Evolutionary conservation across 2,329 filamentous ascomycete genomes (phyloP), one percentile per base, ranked within the genome.

Genomic region (Talaromyces sp.): DNA sequence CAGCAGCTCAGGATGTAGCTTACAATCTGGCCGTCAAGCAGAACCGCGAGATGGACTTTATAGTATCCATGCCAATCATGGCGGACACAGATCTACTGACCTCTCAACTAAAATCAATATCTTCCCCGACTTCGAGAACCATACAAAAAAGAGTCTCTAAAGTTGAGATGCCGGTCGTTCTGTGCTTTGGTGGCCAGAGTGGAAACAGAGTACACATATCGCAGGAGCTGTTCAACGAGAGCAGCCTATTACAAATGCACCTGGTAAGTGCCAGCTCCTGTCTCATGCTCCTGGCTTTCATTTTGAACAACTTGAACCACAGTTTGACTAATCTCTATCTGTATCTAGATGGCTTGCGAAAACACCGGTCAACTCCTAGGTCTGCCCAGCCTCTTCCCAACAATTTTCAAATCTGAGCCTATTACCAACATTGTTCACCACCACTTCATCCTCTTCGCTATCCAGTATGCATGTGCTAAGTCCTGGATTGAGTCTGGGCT

Each of bases 161-260:
- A 37, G 24, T 16, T 27, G 14, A 57, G n/a, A 60, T 63, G 19
- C 68, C 71, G 3, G 69, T 80, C 2, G 68, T 82, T 1, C 69
- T 82, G 0, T 72, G 69, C 43, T 79, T 82, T 60, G 78, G 77
- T 3, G 80, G 80, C 1, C 80, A 82, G 54, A 71, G 66, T 2
- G 69, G 70, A 5, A 69, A 61, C 0, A 72, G 68, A n/a, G 50
- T 41, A 2, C n/a, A 22, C 13, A 11, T 63, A 7, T 7, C 22
- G 6, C 11, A 54, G 37, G n/a, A 19, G 1, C n/a, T 63, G 10
- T 57, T 22, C 22, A 33, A 37, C 19, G 8, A 19, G 13, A 33
- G 24, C 13, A 60, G 5, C 2, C 7, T 60, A 5, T 37, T 60
- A 3, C 58, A 50, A 13, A 37, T 13, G 3, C 31, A 60, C 31